Base-by-base conservation (phyloP, 441 rosid species). In the Raphanus hybrid region DNA sequence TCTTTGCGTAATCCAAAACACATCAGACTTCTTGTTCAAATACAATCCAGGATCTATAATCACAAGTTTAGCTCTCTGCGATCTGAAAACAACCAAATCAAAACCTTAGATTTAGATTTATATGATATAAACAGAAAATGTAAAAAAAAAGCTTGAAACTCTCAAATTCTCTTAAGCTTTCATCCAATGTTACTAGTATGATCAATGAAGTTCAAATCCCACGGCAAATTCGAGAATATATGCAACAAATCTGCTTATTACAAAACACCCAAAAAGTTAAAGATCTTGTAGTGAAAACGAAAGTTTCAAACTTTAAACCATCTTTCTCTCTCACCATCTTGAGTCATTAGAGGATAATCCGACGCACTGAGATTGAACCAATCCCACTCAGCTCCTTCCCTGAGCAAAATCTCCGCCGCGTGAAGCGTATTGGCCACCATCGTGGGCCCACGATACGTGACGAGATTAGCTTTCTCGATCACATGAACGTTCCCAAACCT, bases 101-200 rank as follows among this genome's bases (percentile, higher is more conserved):
- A 64, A 57, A 27, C 34, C 41, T 12, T 6, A 48, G 59, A 20
- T 58, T 20, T 8, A 2, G 6, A 18, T 16, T 2, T 35, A 43
- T 0, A 34, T 1, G 14, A 15, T 74, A 41, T 11, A 41, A 18
- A 26, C 6, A 11, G 6, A 26, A 59, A 34, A 14, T 5, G 3
- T 20, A 41, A 43, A 12, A 1, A 85, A 1, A 8, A n/a, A n/a
- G n/a, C 10, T 48, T 6, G 0, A 75, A 52, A 52, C 23, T 67
- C 20, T 16, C 58, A 2, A 2, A 6, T 60, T 8, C 8, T n/a
- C 99, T 93, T 83, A 95, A 98, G 91, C 99, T 87, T 95, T 95
- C 99, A 95, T 39, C 99, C 99, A 87, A 95, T 95, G 83, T 95
- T 82, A 75, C 99, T 91, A 3, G 99, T 93, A 78, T 95, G 99